Base-by-base conservation (phyloP, 75 land plant genomes). In the Chamaecyparis obtusa region DNA sequence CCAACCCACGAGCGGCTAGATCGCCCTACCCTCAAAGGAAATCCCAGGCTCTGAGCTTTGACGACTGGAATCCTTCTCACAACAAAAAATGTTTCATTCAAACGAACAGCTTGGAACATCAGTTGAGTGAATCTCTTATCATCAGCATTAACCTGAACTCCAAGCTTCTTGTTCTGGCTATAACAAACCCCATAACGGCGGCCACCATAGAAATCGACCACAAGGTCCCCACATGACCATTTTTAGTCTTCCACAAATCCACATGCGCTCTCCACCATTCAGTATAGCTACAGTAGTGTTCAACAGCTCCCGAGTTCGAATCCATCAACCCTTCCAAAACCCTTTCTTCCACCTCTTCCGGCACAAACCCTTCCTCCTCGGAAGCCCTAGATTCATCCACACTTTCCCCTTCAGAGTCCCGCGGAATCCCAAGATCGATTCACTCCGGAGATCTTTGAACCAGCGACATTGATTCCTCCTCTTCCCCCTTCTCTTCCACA, bases 261-360 rank as follows among this genome's bases (percentile, higher is more conserved):
- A 90, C 85, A 7, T 91, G 93, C 78, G 89, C 43, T 56, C 89
- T 92, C 92, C 93, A 92, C 91, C 93, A 92, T 13, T 85, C 90
- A 9, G 64, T 60, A 19, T 84, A n/a, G 10, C 41, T 51, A 49
- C 84, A 83, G 56, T 86, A 67, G 39, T 35, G 75, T 19, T 16
- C 79, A 39, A 27, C 49, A 35, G 57, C 39, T 54, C 84, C 69
- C 86, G 55, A 32, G 44, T 57, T 46, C 35, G 67, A 46, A 48
- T 80, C 90, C 39, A 24, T 87, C 24, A 88, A 1, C 39, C 69
- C 90, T 77, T 84, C 88, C 13, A 76, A 72, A 81, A 87, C 90
- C 85, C 87, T 86, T 17, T 32, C 75, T 16, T 17, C 84, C 24
- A 85, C 57, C 79, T 15, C 80, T 46, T 57, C 83, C 60, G 60